Evolutionary conservation across 352 stramenopile species (phyloP).

Genomic region (Phytopythium ostracodes): DNA sequence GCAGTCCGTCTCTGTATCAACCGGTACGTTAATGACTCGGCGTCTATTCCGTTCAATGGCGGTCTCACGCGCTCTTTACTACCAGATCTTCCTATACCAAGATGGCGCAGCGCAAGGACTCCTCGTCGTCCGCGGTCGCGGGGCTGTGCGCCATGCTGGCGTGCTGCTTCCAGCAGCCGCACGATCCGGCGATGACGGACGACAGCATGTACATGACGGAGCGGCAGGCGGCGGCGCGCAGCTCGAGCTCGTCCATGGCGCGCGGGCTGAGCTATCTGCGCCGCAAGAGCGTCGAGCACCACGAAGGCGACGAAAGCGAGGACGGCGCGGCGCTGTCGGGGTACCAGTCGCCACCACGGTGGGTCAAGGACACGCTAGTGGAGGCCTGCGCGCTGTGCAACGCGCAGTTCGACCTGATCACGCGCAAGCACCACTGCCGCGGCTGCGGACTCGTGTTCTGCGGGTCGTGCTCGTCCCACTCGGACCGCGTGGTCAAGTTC

Average conservation of each 20-base stretch:
- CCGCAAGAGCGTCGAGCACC: slow-evolving; percentile 7
- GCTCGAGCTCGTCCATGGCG: not conserved
- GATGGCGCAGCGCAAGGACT: not conserved
- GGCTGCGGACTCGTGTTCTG: slow-evolving; percentile 62
- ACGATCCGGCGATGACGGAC: slow-evolving; percentile 24
- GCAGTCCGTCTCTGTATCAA: not conserved
- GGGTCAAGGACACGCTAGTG: slow-evolving; percentile 53
- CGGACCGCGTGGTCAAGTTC: slow-evolving; percentile 62
- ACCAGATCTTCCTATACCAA: not conserved
- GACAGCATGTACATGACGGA: slow-evolving; percentile 38
- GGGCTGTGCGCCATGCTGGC: slow-evolving; percentile 41
- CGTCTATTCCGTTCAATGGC: not conserved
- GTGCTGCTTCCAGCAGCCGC: slow-evolving; percentile 56
- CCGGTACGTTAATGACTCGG: not conserved
- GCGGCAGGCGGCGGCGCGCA: slow-evolving; percentile 10
- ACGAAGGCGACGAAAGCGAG: slow-evolving; percentile 8
- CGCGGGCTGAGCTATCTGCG: slow-evolving; percentile 12
- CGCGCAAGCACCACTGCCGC: slow-evolving; percentile 65
- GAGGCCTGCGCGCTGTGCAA: slow-evolving; percentile 47
- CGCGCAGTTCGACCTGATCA: slow-evolving; percentile 55
- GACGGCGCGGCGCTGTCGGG: slow-evolving; percentile 21
- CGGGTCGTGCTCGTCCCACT: slow-evolving; percentile 33
- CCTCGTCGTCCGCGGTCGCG: not conserved
- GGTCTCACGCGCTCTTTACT: not conserved
- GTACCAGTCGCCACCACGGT: slow-evolving; percentile 47